Conservation (phyloP, 345 rosid species). For the Sisymbrium irio region DNA sequence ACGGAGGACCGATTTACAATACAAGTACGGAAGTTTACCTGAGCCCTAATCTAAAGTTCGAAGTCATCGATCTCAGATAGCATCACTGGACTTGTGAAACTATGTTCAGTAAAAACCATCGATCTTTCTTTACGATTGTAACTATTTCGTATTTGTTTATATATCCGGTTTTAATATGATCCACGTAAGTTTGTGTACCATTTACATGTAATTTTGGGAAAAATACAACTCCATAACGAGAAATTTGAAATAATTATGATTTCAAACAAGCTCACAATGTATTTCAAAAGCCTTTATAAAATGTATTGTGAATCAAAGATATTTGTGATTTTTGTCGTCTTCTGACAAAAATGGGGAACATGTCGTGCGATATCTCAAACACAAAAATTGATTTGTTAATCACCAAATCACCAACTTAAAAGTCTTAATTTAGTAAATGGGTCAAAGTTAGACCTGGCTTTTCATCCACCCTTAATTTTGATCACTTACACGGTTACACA, state of each 20-base stretch:
- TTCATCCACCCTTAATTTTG: neutral
- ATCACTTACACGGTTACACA: neutral
- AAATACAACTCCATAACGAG: neutral
- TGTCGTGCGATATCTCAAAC: neutral
- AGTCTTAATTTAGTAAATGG: neutral
- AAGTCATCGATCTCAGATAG: conserved; percentile 85
- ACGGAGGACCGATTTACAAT: conserved; percentile 88
- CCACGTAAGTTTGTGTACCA: conserved; percentile 1
- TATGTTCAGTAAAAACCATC: conserved; percentile 1
- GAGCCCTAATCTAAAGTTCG: conserved; percentile 77
- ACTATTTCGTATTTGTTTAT: conserved; percentile 7
- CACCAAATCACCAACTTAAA: too few relatives aligned
- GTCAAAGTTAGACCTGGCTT: conserved; percentile 16
- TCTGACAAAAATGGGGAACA: neutral
- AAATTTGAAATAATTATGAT: neutral
- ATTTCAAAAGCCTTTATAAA: neutral
- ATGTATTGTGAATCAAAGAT: neutral
- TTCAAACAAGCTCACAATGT: neutral
- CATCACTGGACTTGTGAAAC: neutral
- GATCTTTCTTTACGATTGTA: conserved; percentile 1
- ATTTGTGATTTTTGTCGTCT: neutral
- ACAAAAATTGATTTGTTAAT: neutral
- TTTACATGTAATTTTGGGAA: neutral
- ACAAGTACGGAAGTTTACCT: conserved; percentile 83
- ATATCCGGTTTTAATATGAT: conserved; percentile 20